phyloP scores from a whole-genome alignment of 2,329 filamentous ascomycete genomes.

The Pyricularia grisea region DNA sequence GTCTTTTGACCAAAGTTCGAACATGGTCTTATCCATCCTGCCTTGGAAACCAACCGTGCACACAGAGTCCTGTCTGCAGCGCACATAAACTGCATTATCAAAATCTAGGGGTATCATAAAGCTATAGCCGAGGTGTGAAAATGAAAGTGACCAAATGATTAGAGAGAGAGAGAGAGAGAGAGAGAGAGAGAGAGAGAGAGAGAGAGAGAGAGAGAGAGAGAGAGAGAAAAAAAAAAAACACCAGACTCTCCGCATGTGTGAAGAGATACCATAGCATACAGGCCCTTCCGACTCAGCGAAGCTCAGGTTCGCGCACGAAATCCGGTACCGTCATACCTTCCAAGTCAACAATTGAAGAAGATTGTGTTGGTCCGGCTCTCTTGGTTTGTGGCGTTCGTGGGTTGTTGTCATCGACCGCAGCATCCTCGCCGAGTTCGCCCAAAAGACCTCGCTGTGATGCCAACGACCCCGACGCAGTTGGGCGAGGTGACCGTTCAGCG shows the following conservation, averaged over 20 bases:
- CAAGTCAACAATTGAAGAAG: conserved; percentile 6
- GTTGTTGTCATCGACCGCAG: neutral
- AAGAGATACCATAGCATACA: neutral
- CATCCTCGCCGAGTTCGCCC: neutral
- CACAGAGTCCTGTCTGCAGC: neutral
- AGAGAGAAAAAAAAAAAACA: too few relatives aligned
- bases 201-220: too few relatives aligned
- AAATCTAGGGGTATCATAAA: neutral
- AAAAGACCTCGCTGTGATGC: neutral
- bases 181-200: too few relatives aligned
- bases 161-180: too few relatives aligned
- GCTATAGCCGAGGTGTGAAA: neutral
- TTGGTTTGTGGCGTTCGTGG: neutral
- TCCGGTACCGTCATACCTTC: conserved; percentile 25
- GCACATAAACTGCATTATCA: neutral
- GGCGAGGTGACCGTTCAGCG: too few relatives aligned
- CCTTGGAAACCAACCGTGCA: too few relatives aligned
- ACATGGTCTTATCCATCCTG: too few relatives aligned
- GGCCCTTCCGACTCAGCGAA: conserved; percentile 20
- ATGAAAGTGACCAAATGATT: neutral
- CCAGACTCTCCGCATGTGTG: neutral
- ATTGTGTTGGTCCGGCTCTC: neutral
- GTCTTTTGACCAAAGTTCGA: too few relatives aligned
- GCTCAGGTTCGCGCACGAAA: conserved; percentile 31
- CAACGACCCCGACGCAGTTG: neutral